A percentile compares a stretch with the other conserved stretches of the same genome.
Conservation (phyloP, 2,329 filamentous ascomycete genomes). For the Aspergillus oerlinghausenensis region DNA sequence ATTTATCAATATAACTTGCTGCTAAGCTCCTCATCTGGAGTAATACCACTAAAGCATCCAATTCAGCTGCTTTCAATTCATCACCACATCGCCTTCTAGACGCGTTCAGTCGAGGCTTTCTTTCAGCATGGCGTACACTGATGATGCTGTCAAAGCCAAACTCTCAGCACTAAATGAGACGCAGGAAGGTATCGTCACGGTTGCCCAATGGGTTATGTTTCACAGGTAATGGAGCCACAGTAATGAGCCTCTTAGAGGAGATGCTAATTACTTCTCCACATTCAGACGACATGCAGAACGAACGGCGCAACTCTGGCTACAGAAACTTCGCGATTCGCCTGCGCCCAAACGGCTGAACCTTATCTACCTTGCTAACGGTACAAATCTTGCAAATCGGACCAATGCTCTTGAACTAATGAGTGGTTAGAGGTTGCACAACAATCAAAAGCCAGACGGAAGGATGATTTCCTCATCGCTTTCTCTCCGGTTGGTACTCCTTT, state of each 20-base stretch:
- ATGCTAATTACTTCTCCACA: slow-evolving; percentile 14
- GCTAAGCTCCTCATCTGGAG: not conserved
- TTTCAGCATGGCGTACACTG: slow-evolving; percentile 78
- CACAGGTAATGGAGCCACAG: slow-evolving; percentile 63
- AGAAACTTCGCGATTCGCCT: slow-evolving; percentile 80
- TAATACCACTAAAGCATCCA: not conserved
- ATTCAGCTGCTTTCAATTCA: not conserved
- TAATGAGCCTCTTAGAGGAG: slow-evolving; percentile 8
- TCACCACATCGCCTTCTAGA: not conserved
- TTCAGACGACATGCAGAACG: slow-evolving; percentile 82
- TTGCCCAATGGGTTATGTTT: slow-evolving; percentile 99
- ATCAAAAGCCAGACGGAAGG: slow-evolving; percentile 85
- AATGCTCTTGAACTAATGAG: slow-evolving; percentile 17
- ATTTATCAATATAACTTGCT: not conserved
- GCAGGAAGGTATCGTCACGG: slow-evolving; percentile 92
- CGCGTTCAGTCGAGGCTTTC: not conserved
- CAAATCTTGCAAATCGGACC: slow-evolving; percentile 19
- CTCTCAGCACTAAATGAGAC: slow-evolving; percentile 94
- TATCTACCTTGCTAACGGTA: slow-evolving; percentile 93
- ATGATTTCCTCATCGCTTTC: slow-evolving; percentile 89
- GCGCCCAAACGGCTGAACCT: slow-evolving; percentile 83
- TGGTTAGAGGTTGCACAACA: slow-evolving; percentile 85
- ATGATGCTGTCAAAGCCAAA: slow-evolving; percentile 92
- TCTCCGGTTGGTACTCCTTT: slow-evolving; percentile 55
- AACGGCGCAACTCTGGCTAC: slow-evolving; percentile 87